Base-by-base conservation (phyloP, 2,329 filamentous ascomycete species). In the Pseudocercospora cruenta region DNA sequence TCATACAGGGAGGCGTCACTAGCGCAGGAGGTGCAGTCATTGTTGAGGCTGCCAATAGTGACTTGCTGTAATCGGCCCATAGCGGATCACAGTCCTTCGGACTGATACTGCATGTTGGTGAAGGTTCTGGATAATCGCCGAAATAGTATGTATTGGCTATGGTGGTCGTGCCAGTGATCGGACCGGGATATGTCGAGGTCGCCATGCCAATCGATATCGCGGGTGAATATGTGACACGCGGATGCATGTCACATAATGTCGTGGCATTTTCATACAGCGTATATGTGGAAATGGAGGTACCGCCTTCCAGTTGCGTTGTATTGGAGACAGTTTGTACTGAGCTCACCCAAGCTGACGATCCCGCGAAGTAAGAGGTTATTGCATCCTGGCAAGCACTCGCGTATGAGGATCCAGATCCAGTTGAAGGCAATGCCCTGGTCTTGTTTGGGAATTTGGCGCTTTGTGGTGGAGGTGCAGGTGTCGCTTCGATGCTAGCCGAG, bases 201-300 rank as follows among this genome's bases (percentile, higher is more conserved):
- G 51, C 66, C 8, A 68, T 69, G 1, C 69, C 73, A 21, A 72
- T 60, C 1, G 65, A 64, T 10, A 69, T 67, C 2, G 71, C 72
- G 5, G 74, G 72, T 1, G 71, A 73, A 21, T 71, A 70, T 6
- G 65, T 68, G 4, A 76, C 71, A 9, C 75, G 69, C 3, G 75
- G 67, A 60, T 73, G 69, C 9, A 71, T 73, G 66, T 76, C 75
- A 67, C 75, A 77, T 6, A 76, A 64, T 1, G 75, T 77, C 6
- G 72, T 72, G 9, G 71, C 71, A 58, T 73, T 72, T 22, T 67
- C 68, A 55, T 74, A 75, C 57, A 74, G 74, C 7, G 72, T 75
- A 2, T 73, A 66, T 3, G 49, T 28, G 8, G 54, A 60, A n/a
- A 65, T 51, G 1, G 68, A 66, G 8, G 62, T 64, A 1, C 73